Evolutionary conservation across 306 rosid genomes (phyloP).

Genomic region (Lagenaria siceraria): DNA sequence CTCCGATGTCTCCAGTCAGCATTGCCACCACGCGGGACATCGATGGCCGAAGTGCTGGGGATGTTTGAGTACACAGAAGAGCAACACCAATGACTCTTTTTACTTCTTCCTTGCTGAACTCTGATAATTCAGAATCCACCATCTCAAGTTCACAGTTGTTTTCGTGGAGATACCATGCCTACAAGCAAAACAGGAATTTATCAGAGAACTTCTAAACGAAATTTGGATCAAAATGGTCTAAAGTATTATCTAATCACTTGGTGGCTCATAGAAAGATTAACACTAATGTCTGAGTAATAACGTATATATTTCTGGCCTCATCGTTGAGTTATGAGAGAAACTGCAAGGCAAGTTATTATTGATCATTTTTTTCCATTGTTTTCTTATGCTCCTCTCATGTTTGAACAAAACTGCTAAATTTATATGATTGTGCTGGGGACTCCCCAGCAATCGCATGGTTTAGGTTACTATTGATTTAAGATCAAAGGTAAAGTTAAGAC

Average conservation of each 20-base stretch:
- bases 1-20: conserved; percentile 57
- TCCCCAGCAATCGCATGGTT: not conserved
- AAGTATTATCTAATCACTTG: not conserved
- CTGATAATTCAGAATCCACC: conserved; percentile 29
- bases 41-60: conserved; percentile 40
- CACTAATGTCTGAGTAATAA: not conserved
- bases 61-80: conserved; percentile 52
- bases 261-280: not conserved
- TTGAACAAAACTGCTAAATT: not conserved
- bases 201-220: not conserved
- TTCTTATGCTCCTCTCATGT: not conserved
- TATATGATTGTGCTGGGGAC: not conserved
- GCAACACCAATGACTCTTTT: conserved; percentile 34
- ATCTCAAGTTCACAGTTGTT: conserved; percentile 23
- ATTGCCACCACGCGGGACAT: conserved; percentile 72
- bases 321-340: not conserved
- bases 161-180: conserved; percentile 70
- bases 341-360: not conserved
- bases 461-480: not conserved
- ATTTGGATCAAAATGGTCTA: not conserved
- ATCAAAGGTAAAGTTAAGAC: not conserved
- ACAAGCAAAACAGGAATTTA: not conserved
- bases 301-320: not conserved
- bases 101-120: conserved; percentile 33
- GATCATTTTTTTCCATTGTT: not conserved